Evolutionary conservation across 129 eudicot genomes (phyloP), one percentile per base, ranked within the genome.

Genomic region (Flaveria robusta): DNA sequence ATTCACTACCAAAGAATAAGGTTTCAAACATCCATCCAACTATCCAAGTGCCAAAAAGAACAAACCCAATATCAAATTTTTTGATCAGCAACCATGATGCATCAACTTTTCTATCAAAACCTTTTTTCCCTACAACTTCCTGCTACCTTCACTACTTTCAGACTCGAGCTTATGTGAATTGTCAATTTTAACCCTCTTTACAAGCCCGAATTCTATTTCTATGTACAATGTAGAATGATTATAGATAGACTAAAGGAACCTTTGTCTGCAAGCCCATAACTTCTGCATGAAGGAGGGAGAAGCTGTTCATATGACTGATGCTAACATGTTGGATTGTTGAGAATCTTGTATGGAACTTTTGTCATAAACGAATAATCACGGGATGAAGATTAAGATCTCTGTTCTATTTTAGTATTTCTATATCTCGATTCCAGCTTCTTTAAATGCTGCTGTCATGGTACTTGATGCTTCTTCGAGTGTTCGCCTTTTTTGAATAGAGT

Each of bases 381-480:
- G 45, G 65, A 77, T 16, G 51, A 63, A 39, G 55, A 76, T 47
- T 12, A 24, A 31, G 27, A 27, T 46, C 70, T 78, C 18, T 46
- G 34, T 66, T 75, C 43, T 71, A 66, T 79, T 62, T 63, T 29
- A 12, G 56, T 54, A 77, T 49, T 6, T 2, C 31, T 87, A 85
- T 72, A 82, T 74, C 67, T 71, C 74, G 12, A 76, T 81, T 37
- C 96, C 89, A 49, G 81, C 91, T 80, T 81, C 85, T 72, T 87
- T 86, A 64, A 86, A 77, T 11, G 90, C 96, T 1, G 92, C 97
- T 77, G 93, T 66, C 88, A 94, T 86, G 8, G 90, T 70, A 46
- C 88, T 96, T 2, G 99, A 91, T 58, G 99, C 99, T 82, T 91
- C 99, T 73, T 94, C 99, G 0, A 94, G 96, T 22, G 96, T 94